Conservation (phyloP, 2,329 filamentous ascomycete species). For the Phaeosphaeria sp. region DNA sequence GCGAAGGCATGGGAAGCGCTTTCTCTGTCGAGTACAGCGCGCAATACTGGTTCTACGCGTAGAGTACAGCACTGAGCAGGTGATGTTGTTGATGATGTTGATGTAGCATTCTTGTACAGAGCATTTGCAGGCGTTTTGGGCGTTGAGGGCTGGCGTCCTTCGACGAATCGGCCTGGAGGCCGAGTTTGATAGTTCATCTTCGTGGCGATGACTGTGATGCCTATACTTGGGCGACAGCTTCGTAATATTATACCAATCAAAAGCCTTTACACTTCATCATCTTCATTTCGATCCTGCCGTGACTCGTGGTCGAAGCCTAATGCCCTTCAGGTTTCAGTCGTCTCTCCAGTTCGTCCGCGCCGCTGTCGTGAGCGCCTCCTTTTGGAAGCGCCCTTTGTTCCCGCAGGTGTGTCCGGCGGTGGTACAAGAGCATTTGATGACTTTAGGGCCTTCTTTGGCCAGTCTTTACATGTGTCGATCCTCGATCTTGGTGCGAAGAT, state of each 20-base stretch:
- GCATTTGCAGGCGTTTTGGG: conserved; percentile 43
- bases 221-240: conserved; percentile 20
- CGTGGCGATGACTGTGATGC: conserved; percentile 24
- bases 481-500: conserved; percentile 82
- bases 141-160: conserved; percentile 19
- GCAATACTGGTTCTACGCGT: conserved; percentile 72
- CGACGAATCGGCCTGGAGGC: conserved; percentile 15
- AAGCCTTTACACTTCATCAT: conserved; percentile 3
- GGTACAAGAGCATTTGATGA: not conserved
- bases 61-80: conserved; percentile 3
- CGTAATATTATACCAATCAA: conserved; percentile 25
- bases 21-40: conserved; percentile 84
- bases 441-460: conserved; percentile 74
- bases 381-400: conserved; percentile 5
- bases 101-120: conserved; percentile 31
- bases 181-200: conserved; percentile 29
- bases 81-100: not conserved
- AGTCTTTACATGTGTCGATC: conserved; percentile 89
- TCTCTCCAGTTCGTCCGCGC: conserved; percentile 31
- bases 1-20: conserved; percentile 65
- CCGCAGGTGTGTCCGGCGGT: not conserved
- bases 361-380: conserved; percentile 39
- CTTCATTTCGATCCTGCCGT: not conserved
- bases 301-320: not conserved
- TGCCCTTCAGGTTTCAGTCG: conserved; percentile 20